These are phyloP conservation scores for Nissolia schottii DNA, from an alignment of 306 rosid species.

Conservation along the genomic window DNA sequence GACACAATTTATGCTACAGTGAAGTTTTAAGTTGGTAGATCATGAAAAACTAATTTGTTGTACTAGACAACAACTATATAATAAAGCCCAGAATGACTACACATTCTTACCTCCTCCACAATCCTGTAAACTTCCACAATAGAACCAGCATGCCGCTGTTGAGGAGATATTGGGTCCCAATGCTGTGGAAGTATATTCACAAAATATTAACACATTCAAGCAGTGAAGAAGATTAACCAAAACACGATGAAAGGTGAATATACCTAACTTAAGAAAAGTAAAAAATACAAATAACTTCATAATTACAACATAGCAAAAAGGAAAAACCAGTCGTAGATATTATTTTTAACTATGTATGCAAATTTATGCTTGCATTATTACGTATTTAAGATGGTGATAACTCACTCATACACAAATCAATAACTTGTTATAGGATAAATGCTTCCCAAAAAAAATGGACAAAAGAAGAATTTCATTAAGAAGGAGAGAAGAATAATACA, in stretches of 20 bases:
- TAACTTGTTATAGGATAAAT: background rate
- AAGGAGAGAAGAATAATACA: no score
- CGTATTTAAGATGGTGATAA: background rate
- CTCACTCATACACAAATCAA: background rate
- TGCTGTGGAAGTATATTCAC: conserved; percentile 47
- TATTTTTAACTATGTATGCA: background rate
- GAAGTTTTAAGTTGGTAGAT: conserved; percentile 1
- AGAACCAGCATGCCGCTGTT: conserved; percentile 91
- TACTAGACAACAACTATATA: background rate
- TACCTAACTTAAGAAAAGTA: background rate
- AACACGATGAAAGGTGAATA: conserved; percentile 7
- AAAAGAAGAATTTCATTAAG: no score
- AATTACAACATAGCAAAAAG: background rate
- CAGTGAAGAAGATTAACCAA: conserved; percentile 1
- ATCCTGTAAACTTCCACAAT: conserved; percentile 96
- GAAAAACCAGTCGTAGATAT: background rate
- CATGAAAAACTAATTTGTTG: background rate
- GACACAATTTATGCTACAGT: background rate
- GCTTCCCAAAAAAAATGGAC: no score
- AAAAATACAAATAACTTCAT: background rate
- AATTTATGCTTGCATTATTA: background rate
- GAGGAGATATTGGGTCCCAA: conserved; percentile 94
- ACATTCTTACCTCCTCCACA: conserved; percentile 82
- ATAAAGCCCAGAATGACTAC: background rate
- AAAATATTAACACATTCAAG: conserved; percentile 9